Conservation (phyloP, 169 alveolate species). For the Plasmodium relictum region DNA sequence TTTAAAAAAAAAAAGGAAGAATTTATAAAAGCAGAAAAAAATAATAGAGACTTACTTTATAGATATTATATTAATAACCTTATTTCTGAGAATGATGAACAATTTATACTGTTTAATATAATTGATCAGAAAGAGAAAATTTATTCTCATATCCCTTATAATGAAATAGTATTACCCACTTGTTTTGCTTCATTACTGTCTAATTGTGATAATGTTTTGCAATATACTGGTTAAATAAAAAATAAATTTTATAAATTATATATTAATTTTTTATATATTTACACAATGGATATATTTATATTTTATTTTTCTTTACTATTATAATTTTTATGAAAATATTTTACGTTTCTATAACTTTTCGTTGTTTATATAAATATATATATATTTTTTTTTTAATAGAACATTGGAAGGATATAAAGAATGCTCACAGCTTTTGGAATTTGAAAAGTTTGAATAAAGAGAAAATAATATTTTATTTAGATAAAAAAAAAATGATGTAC, state of each 20-base stretch:
- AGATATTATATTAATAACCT: constrained; percentile 61
- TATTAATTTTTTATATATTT: background rate
- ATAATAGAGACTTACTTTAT: constrained; percentile 23
- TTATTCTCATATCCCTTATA: constrained; percentile 46
- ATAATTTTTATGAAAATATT: too few species aligned
- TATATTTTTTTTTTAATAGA: constrained; percentile 8
- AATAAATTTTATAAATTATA: background rate
- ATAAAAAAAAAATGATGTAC: constrained; percentile 32
- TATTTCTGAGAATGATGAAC: constrained; percentile 72
- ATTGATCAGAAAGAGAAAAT: constrained; percentile 59
- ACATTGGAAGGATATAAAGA: constrained; percentile 66
- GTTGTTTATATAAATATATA: background rate
- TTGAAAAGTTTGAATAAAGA: constrained; percentile 48
- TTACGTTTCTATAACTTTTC: too few species aligned
- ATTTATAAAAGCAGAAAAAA: constrained; percentile 1
- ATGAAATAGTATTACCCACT: constrained; percentile 70
- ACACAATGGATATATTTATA: background rate
- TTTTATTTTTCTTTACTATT: too few species aligned
- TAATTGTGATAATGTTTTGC: background rate
- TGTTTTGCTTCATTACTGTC: constrained; percentile 31
- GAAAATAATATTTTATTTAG: constrained; percentile 45
- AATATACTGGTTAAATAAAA: constrained; percentile 15
- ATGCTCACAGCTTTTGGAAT: constrained; percentile 75
- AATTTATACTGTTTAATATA: constrained; percentile 42
- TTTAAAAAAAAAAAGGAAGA: constrained; percentile 37